Conservation (phyloP, 2,329 filamentous ascomycete genomes). For the Penicillium sp. region DNA sequence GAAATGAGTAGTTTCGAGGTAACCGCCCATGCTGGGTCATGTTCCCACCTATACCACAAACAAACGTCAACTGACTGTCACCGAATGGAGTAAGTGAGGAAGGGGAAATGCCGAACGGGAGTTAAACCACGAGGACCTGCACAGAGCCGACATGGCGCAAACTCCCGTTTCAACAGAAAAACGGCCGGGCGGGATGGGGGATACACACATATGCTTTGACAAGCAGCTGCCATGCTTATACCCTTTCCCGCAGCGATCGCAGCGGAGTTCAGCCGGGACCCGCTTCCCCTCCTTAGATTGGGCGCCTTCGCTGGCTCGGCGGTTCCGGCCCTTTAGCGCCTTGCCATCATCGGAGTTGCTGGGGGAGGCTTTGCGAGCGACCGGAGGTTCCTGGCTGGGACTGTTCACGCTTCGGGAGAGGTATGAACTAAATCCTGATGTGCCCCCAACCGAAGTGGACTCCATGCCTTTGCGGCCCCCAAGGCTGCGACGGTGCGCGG, state of each 20-base stretch:
- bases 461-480: constrained; percentile 56
- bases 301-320: constrained; percentile 81
- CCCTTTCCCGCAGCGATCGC: constrained; percentile 97
- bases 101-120: constrained; percentile 29
- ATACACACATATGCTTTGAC: constrained; percentile 98
- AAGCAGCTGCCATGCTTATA: constrained; percentile 99
- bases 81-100: constrained; percentile 20
- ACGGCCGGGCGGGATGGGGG: constrained; percentile 53
- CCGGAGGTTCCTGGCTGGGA: constrained; percentile 32
- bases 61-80: constrained; percentile 42
- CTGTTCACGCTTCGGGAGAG: constrained; percentile 42
- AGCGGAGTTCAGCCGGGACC: constrained; percentile 82
- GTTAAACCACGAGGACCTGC: constrained; percentile 38
- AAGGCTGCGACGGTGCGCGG: constrained; percentile 56
- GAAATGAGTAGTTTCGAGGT: constrained; percentile 98
- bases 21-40: constrained; percentile 95
- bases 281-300: constrained; percentile 80
- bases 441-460: constrained; percentile 57
- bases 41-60: constrained; percentile 78
- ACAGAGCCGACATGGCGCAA: constrained; percentile 42
- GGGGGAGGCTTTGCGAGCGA: constrained; percentile 42
- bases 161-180: constrained; percentile 41
- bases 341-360: constrained; percentile 34
- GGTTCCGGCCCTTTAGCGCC: constrained; percentile 56
- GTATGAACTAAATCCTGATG: constrained; percentile 44